phyloP scores from a whole-genome alignment of 2,329 filamentous ascomycete species.

The Paecilomyces fulvus region DNA sequence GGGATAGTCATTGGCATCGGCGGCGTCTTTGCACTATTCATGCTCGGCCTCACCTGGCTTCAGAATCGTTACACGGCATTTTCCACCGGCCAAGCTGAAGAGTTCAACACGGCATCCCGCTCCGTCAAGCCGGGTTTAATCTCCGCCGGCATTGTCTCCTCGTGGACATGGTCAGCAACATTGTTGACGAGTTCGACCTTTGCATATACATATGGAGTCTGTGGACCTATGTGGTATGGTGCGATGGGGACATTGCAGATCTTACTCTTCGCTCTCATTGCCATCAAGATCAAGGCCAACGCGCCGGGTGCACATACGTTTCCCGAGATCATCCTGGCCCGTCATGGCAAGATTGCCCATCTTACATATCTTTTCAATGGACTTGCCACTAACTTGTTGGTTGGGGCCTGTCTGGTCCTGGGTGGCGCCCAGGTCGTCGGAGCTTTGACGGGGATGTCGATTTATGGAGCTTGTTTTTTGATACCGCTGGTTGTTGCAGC shows the following conservation, averaged over 20 bases:
- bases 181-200: constrained; percentile 35
- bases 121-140: constrained; percentile 34
- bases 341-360: constrained; percentile 32
- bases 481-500: constrained; percentile 32
- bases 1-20: constrained; percentile 45
- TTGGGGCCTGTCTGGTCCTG: constrained; percentile 32
- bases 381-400: constrained; percentile 34
- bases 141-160: constrained; percentile 39
- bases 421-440: constrained; percentile 32
- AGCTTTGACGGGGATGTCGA: constrained; percentile 34
- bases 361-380: constrained; percentile 34
- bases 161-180: constrained; percentile 44
- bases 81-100: constrained; percentile 33
- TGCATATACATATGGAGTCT: constrained; percentile 35
- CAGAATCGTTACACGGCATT: constrained; percentile 30
- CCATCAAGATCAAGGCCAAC: constrained; percentile 35
- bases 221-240: constrained; percentile 37
- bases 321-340: constrained; percentile 32
- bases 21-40: constrained; percentile 35
- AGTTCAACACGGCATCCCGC: constrained; percentile 41
- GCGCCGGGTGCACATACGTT: constrained; percentile 36
- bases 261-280: constrained; percentile 34
- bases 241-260: constrained; percentile 34
- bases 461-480: constrained; percentile 34
- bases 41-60: constrained; percentile 34